A percentile compares a stretch with the other conserved stretches of the same genome.
phyloP scores from a whole-genome alignment of 768 basidiomycete genomes.

The Tubosaeta sp. region DNA sequence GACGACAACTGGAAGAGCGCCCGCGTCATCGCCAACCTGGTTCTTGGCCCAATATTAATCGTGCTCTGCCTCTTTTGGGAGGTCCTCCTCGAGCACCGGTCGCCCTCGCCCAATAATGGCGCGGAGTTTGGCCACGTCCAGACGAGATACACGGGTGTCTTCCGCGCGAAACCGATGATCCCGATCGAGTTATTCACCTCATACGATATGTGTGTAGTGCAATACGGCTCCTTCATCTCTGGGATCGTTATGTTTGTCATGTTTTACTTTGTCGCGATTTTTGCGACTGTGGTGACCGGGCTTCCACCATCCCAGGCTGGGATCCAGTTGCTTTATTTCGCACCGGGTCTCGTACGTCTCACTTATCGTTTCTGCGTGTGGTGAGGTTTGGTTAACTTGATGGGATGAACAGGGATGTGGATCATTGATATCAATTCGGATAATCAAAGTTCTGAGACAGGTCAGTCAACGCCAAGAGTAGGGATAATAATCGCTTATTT shows the following conservation, averaged over 20 bases:
- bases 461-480: slow-evolving; percentile 14
- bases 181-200: slow-evolving; percentile 43
- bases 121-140: background rate
- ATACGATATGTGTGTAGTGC: slow-evolving; percentile 38
- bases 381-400: background rate
- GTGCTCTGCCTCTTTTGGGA: slow-evolving; percentile 42
- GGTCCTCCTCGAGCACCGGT: slow-evolving; percentile 32
- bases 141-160: slow-evolving; percentile 10
- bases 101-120: background rate
- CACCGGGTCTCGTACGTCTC: slow-evolving; percentile 42
- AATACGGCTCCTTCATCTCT: slow-evolving; percentile 36
- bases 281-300: slow-evolving; percentile 45
- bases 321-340: slow-evolving; percentile 48
- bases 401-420: slow-evolving; percentile 34
- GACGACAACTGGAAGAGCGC: slow-evolving; percentile 36
- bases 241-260: slow-evolving; percentile 49
- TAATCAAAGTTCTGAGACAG: slow-evolving; percentile 36
- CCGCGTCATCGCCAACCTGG: slow-evolving; percentile 45
- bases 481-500: background rate
- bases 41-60: slow-evolving; percentile 42
- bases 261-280: slow-evolving; percentile 54
- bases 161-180: slow-evolving; percentile 40
- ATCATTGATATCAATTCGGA: slow-evolving; percentile 28
- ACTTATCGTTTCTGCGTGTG: too few relatives aligned
- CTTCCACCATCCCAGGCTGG: slow-evolving; percentile 39